Percentiles rank a stretch among this genome's conserved stretches.
These are phyloP conservation scores for Gossypium trilobum DNA, from an alignment of 441 rosid species.

Conservation along the genomic window DNA sequence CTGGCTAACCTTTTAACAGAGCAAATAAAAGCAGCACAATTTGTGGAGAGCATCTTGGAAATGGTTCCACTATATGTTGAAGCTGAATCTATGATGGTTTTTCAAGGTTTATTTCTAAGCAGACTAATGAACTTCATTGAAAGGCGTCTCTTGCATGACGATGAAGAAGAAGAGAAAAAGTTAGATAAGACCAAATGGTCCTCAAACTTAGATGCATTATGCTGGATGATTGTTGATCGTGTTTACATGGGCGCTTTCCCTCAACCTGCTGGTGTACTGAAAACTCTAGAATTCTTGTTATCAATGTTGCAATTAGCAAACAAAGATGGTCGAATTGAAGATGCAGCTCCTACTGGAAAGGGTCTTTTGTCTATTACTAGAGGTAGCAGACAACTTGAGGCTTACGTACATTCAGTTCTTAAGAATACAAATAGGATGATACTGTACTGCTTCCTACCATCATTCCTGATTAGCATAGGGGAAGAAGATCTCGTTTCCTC, in stretches of 20 bases:
- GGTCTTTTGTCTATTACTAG: conserved; percentile 81
- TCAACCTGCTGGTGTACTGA: conserved; percentile 73
- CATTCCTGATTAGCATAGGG: conserved; percentile 77
- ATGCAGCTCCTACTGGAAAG: conserved; percentile 78
- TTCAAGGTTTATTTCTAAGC: conserved; percentile 72
- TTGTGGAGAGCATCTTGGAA: conserved; percentile 61
- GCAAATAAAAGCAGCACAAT: conserved; percentile 66
- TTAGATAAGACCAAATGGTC: conserved; percentile 93
- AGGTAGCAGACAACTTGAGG: conserved; percentile 84
- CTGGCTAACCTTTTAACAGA: conserved; percentile 78
- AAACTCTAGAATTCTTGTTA: conserved; percentile 83
- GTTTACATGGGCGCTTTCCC: conserved; percentile 96
- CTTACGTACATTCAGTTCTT: conserved; percentile 82
- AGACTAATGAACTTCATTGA: conserved; percentile 92
- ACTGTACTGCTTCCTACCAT: conserved; percentile 86
- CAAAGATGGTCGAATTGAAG: conserved; percentile 96
- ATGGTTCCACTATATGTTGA: conserved; percentile 57
- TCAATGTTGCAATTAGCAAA: conserved; percentile 96
- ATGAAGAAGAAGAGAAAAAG: conserved; percentile 93
- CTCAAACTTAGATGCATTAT: conserved; percentile 78
- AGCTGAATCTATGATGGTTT: conserved; percentile 58
- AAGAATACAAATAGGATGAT: conserved; percentile 91
- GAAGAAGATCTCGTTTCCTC: conserved; percentile 78
- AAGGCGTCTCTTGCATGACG: conserved; percentile 97
- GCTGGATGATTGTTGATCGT: conserved; percentile 97